Conservation (phyloP, 805 yeast species). For the Maudiozyma serrabonitensis region DNA sequence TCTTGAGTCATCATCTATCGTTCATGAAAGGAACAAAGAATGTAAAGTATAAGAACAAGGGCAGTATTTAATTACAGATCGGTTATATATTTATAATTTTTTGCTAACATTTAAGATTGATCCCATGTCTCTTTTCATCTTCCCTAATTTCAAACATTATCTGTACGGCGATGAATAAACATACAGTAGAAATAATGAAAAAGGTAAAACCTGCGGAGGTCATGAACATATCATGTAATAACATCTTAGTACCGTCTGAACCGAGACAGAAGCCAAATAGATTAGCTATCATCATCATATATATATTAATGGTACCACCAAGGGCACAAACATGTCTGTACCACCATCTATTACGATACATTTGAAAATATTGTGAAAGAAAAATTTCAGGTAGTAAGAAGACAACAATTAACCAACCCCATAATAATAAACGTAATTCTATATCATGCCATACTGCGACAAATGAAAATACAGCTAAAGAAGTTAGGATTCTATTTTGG, state of each 20-base stretch:
- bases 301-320: constrained; percentile 83
- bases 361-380: constrained; percentile 38
- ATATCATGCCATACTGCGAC: constrained; percentile 99
- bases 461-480: constrained; percentile 80
- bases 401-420: constrained; percentile 94
- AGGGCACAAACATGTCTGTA: constrained; percentile 73
- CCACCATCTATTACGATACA: constrained; percentile 46
- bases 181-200: constrained; percentile 47
- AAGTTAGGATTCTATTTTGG: constrained; percentile 57
- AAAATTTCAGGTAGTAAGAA: constrained; percentile 80
- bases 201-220: constrained; percentile 61
- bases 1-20: no score
- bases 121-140: constrained; percentile 72
- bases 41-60: no score
- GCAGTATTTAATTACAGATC: no score
- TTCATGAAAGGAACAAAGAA: no score
- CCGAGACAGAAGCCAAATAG: constrained; percentile 92
- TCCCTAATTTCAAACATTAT: constrained; percentile 92
- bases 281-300: constrained; percentile 98
- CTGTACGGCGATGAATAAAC: constrained; percentile 77
- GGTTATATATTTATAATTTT: no score
- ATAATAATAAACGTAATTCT: constrained; percentile 68
- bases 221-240: constrained; percentile 60
- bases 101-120: constrained; percentile 59
- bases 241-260: constrained; percentile 63